Percentiles rank a stretch among this genome's conserved stretches.
Conservation (phyloP, 129 eudicot genomes). For the Flaveria sonorensis region DNA sequence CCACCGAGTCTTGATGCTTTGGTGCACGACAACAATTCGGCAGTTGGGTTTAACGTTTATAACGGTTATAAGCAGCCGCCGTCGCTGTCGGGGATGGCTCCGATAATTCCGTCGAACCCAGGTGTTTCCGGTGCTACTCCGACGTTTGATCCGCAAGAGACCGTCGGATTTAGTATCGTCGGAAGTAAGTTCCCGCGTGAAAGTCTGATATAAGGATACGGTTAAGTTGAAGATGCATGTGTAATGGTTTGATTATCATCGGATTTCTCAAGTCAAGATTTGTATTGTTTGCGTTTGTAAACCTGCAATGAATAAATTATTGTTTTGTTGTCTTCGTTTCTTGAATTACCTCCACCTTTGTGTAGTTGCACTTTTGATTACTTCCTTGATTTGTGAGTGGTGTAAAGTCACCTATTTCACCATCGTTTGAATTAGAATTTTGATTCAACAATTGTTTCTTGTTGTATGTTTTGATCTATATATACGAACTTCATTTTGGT, state of each 20-base stretch:
- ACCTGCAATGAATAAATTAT: too few species aligned
- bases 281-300: background rate
- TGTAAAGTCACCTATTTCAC: too few species aligned
- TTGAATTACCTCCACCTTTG: too few species aligned
- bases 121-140: background rate
- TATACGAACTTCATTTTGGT: too few species aligned
- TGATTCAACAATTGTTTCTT: too few species aligned
- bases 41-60: background rate
- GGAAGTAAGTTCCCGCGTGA: background rate
- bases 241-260: background rate
- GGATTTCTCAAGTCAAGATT: background rate
- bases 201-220: background rate
- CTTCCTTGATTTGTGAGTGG: too few species aligned
- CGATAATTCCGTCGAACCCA: background rate
- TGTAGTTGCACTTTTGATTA: too few species aligned
- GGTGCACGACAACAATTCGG: slow-evolving; percentile 3
- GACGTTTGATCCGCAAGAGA: background rate
- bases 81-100: background rate
- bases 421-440: too few species aligned
- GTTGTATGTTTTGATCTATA: too few species aligned
- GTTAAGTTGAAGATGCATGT: too few species aligned
- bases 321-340: too few species aligned
- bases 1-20: background rate
- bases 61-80: slow-evolving; percentile 2
- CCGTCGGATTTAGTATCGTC: background rate